These are phyloP conservation scores for Blepharisma undulans DNA, from an alignment of 169 alveolate genomes.

Conservation along the genomic window DNA sequence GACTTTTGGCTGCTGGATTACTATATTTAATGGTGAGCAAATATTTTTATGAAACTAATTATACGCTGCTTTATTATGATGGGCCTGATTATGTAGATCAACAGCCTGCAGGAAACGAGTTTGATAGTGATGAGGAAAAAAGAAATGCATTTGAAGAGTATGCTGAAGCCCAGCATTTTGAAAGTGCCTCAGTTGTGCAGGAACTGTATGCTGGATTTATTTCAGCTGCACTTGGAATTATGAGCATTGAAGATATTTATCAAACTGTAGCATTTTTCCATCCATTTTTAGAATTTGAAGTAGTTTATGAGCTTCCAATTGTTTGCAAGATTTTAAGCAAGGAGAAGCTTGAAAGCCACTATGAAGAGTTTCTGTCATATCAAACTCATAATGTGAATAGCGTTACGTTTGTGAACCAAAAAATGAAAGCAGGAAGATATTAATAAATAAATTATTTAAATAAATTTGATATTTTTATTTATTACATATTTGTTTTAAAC, in stretches of 20 bases:
- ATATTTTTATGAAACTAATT: slow-evolving; percentile 37
- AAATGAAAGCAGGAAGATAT: neutral
- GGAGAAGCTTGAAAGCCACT: slow-evolving; percentile 31
- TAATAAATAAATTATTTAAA: too few species aligned
- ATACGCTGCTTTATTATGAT: neutral
- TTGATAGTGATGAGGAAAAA: neutral
- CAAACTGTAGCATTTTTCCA: slow-evolving; percentile 20
- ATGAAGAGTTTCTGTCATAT: slow-evolving; percentile 41
- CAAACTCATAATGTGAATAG: slow-evolving; percentile 39
- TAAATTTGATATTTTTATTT: too few species aligned
- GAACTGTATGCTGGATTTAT: slow-evolving; percentile 10
- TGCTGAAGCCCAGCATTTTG: neutral
- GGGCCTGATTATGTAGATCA: slow-evolving; percentile 23
- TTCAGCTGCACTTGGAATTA: neutral
- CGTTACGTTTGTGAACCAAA: slow-evolving; percentile 7
- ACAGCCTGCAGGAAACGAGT: neutral
- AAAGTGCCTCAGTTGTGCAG: slow-evolving; percentile 36
- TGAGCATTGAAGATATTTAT: slow-evolving; percentile 21
- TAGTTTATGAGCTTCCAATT: slow-evolving; percentile 4
- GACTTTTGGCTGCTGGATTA: slow-evolving; percentile 44
- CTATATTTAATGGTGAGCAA: slow-evolving; percentile 57
- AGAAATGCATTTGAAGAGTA: neutral
- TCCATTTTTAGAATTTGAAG: slow-evolving; percentile 21
- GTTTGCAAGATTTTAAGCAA: slow-evolving; percentile 34
- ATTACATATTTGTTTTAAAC: neutral